Conservation (phyloP, 495 filamentous ascomycete genomes). For the Bombardia bombarda region DNA sequence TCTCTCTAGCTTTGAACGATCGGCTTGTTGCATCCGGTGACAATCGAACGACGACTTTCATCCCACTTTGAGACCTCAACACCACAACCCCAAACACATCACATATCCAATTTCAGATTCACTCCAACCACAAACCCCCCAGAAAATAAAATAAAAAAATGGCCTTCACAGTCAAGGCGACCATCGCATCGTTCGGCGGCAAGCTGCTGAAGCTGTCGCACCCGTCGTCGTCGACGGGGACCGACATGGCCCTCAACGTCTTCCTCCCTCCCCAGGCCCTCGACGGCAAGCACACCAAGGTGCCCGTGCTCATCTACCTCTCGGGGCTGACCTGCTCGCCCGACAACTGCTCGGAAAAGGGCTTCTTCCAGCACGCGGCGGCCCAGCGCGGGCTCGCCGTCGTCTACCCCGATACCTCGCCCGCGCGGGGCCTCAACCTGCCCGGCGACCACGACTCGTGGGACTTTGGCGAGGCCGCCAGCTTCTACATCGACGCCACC, state of each 20-base stretch:
- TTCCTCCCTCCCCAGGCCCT: conserved; percentile 58
- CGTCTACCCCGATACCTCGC: conserved; percentile 91
- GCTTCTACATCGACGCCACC: conserved; percentile 93
- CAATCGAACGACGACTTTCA: no score
- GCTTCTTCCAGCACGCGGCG: conserved; percentile 84
- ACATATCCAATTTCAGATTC: not conserved
- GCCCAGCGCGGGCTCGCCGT: conserved; percentile 73
- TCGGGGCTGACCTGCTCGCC: conserved; percentile 92
- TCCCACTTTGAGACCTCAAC: not conserved
- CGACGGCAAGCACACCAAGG: conserved; percentile 38
- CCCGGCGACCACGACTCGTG: conserved; percentile 74
- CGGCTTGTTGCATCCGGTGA: no score
- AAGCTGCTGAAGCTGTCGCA: conserved; percentile 91
- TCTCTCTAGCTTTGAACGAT: no score
- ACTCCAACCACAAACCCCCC: conserved; percentile 42
- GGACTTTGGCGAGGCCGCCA: conserved; percentile 86
- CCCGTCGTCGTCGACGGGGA: conserved; percentile 59
- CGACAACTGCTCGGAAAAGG: conserved; percentile 94
- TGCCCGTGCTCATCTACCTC: conserved; percentile 88
- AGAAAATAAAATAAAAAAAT: no score
- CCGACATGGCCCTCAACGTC: conserved; percentile 63
- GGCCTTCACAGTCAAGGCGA: conserved; percentile 79
- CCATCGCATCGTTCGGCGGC: conserved; percentile 88
- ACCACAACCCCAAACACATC: not conserved
- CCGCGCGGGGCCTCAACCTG: conserved; percentile 71